Percentiles rank a stretch among this genome's conserved stretches.
Evolutionary conservation across 2,329 filamentous ascomycete genomes (phyloP).

Genomic region (Teratosphaeria epicoccoides): DNA sequence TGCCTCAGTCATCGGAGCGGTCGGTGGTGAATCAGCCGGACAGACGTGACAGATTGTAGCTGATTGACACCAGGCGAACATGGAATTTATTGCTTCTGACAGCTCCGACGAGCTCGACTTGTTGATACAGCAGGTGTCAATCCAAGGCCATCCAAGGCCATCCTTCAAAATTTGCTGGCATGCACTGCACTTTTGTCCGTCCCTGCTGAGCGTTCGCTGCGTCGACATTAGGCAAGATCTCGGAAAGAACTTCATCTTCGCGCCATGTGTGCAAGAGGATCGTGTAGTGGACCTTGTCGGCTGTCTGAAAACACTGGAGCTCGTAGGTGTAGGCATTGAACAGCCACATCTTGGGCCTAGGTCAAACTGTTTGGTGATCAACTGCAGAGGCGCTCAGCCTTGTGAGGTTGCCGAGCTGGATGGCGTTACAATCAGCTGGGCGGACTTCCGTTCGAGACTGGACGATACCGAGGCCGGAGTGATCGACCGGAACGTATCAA

Average conservation of each 20-base stretch:
- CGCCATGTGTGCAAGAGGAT: conserved; percentile 12
- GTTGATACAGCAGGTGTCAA: conserved; percentile 16
- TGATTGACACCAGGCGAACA: not conserved
- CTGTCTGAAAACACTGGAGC: not conserved
- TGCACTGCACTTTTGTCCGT: not conserved
- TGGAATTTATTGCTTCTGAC: conserved; percentile 10
- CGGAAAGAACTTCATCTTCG: conserved; percentile 8
- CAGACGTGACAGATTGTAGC: not conserved
- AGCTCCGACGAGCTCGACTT: conserved; percentile 11
- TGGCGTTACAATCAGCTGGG: no score
- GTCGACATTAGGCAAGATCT: conserved; percentile 1
- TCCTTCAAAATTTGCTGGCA: not conserved
- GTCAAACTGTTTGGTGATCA: no score
- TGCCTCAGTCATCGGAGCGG: no score
- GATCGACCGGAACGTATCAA: no score
- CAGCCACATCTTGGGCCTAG: not conserved
- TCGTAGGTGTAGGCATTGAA: not conserved
- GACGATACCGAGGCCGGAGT: no score
- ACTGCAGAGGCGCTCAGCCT: not conserved
- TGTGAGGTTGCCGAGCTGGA: no score
- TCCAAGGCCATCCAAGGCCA: not conserved
- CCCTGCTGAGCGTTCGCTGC: not conserved
- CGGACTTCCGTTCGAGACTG: no score
- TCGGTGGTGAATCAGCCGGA: not conserved
- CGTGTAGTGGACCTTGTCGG: conserved; percentile 3